Evolutionary conservation across 108 stramenopile genomes (phyloP), one percentile per base, ranked within the genome.

Genomic region (Aurantiochytrium sp.): DNA sequence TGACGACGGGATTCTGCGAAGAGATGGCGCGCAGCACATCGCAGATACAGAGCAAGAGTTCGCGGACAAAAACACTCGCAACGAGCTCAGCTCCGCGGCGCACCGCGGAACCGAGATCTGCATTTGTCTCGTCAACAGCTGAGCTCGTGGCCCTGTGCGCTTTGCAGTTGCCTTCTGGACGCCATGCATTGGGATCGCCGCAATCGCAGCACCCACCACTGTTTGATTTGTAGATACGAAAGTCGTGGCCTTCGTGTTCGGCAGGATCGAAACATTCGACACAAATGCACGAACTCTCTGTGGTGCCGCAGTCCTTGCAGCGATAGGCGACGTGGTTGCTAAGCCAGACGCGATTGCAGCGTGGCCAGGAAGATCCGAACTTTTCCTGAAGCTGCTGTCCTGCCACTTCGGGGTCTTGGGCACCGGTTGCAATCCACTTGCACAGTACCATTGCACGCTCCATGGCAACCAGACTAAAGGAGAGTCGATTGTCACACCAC

Each of bases 141-240:
- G 23, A 23, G 64, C 42, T 42, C 21, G 23, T 28, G 35, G 25
- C 49, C 19, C 76, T 10, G 51, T 83, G 76, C 6, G 49, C 49
- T 35, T 83, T 83, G 51, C 76, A 83, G 28, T 83, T 53, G 10
- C 76, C 76, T 6, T 28, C 28, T 6, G 76, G 76, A 21, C 51
- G 19, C 76, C 76, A 83, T 8, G 76, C 76, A 23, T 53, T 83
- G 2, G 49, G 45, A 53, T 83, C 76, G 19, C 76, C 76, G 76
- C 76, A 83, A 23, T 83, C 76, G 76, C 76, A 83, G 76, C 76
- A 83, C 3, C 76, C 76, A 19, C 76, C 76, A 23, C 76, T 83
- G 25, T 23, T 53, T 14, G 76, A 83, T 35, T 53, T 83, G 76
- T 83, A 83, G 25, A 83, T 47, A 16, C 76, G 45, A 35, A 83